Base-by-base conservation (phyloP, 2,329 filamentous ascomycete genomes). In the Fusarium brachygibbosum region DNA sequence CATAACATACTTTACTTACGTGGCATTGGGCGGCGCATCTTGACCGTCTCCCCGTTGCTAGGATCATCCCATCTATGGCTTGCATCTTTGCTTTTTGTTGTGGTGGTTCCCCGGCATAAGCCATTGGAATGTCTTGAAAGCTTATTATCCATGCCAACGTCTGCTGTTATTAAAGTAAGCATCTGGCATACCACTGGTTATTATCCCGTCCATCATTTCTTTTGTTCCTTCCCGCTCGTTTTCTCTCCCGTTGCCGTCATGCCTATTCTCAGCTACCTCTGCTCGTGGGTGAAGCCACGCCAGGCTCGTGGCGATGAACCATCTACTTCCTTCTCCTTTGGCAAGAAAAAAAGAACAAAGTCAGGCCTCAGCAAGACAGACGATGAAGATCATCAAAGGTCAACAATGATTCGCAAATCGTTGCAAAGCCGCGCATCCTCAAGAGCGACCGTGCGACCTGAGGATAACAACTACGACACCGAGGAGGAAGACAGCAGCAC, bases 331-430 rank as follows among this genome's bases (percentile, higher is more conserved):
- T 64, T 69, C 25, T 69, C 66, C 23, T 68, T 73, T 58, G 61
- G 57, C 59, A 75, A 71, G 37, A 71, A 73, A 42, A 71, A 66
- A 57, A 58, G 63, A 17, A 62, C 64, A 54, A 66, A 63, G 51
- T 63, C 70, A 3, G 62, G 57, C 14, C 35, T 41, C 41, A 63
- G 51, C 23, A 68, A 52, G 23, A 44, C 55, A 2, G 71, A 77
- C 25, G 74, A 80, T 31, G 76, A 79, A 40, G 82, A 84, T 61
- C 58, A 74, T 28, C 77, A 82, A 61, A 75, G 82, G 14, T 69
- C 72, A 31, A 75, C 73, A 45, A 82, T 84, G 69, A 84, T 84
- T 59, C 78, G 79, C 52, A 84, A 84, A 70, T 83, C 82, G 4
- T 72, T 84, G 11, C 77, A 79, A 58, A 75, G 72, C 37, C 76